Evolutionary conservation across 495 filamentous ascomycete genomes (phyloP), one percentile per base, ranked within the genome.

Genomic region (Tuber microsphaerosporum): DNA sequence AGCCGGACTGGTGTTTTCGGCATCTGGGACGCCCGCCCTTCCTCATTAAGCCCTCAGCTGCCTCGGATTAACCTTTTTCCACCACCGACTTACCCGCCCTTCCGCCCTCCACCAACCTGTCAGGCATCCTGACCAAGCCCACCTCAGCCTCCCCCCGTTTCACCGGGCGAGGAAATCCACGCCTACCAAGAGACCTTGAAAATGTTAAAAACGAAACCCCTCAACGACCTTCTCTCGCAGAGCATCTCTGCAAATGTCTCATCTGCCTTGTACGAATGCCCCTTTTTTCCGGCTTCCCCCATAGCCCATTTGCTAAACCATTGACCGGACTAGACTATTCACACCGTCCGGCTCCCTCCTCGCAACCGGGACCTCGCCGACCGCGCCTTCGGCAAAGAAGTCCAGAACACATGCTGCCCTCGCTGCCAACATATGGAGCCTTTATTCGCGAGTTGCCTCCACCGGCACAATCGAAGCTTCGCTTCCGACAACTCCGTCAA

Each of bases 131-230:
- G 4, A 65, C 56, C 26, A 6, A 34, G 6, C 26, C 56, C 12
- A 61, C 56, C 26, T 31, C 26, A 6, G 12, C 26, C 56, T 12
- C 56, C 17, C 12, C 56, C 56, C 9, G 26, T 31, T 6, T 12
- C 26, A 65, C 26, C 12, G 56, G 56, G 56, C 26, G 56, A 65
- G 56, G 26, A 65, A 6, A 31, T 65, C 56, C 14, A 65, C 56
- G 17, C 26, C n/a, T 3, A 5, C 51, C 51, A 14, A 0, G n/a
- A 2, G 26, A 65, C 56, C 56, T 26, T 19, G 56, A 65, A 45
- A 43, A 83, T 83, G 78, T 75, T 83, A 65, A 83, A 83, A 71
- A 83, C 81, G 34, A 82, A 83, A 42, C 81, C 81, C n/a, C 81
- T 83, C 39, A 83, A 71, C 71, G 72, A 83, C 39, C 79, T 83